These are phyloP conservation scores for Whalleya microplaca DNA, from an alignment of 2,329 filamentous ascomycete genomes.

Conservation along the genomic window DNA sequence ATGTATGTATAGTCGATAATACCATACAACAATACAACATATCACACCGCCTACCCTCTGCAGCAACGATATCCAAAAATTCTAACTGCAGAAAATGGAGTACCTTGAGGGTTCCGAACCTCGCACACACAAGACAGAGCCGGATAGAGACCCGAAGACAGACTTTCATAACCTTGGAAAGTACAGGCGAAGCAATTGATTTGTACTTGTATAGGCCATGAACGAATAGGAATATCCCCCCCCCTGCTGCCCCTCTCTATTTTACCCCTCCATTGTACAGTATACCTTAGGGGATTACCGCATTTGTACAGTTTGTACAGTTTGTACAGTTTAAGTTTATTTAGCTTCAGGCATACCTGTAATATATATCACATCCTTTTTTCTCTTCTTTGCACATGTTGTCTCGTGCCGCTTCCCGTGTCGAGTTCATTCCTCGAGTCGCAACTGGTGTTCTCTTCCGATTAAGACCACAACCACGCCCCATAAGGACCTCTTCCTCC, in stretches of 20 bases:
- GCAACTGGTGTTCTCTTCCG: conserved; percentile 26
- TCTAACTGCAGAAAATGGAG: background rate
- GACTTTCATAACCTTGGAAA: too few species aligned
- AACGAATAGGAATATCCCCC: background rate
- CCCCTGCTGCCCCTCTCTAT: background rate
- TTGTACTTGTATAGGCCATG: background rate
- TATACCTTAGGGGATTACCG: conserved; percentile 9
- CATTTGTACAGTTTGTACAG: conserved; percentile 16
- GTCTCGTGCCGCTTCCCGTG: conserved; percentile 28
- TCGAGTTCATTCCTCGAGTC: conserved; percentile 31
- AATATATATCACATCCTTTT: conserved; percentile 16
- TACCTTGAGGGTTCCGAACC: background rate
- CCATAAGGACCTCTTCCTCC: conserved; percentile 9
- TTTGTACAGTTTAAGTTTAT: conserved; percentile 14
- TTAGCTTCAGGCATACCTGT: background rate
- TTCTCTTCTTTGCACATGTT: conserved; percentile 30
- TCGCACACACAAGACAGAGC: background rate
- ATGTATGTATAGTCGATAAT: too few species aligned
- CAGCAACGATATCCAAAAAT: background rate
- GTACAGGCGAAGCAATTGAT: background rate
- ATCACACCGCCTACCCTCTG: background rate
- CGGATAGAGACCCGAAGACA: background rate
- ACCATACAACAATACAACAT: background rate
- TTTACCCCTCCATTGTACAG: conserved; percentile 6
- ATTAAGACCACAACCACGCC: conserved; percentile 21